Conservation (phyloP, 352 stramenopile species). For the Aphanomyces euteiches region DNA sequence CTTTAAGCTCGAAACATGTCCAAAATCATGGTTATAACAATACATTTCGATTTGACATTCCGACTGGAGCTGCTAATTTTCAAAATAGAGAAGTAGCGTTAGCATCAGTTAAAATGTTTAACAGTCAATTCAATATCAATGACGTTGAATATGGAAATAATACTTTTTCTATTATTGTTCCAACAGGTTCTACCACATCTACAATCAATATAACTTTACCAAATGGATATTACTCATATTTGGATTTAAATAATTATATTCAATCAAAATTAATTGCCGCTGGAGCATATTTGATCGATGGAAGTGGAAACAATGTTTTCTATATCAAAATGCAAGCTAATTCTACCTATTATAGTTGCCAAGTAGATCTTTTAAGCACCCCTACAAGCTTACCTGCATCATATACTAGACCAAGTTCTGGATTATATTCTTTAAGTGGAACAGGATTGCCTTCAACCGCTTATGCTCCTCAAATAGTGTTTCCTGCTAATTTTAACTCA, state of each 20-base stretch:
- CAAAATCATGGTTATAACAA: not conserved
- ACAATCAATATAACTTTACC: constrained; percentile 3
- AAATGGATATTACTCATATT: not conserved
- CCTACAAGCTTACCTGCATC: not conserved
- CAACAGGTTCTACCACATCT: not conserved
- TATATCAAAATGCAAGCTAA: constrained; percentile 3
- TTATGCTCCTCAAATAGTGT: not conserved
- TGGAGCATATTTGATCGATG: not conserved
- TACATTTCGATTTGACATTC: not conserved
- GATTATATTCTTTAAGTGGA: constrained; percentile 9
- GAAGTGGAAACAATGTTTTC: not conserved
- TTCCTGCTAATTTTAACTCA: not conserved
- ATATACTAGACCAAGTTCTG: not conserved
- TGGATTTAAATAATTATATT: not conserved
- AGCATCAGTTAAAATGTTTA: not conserved
- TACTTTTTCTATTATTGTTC: not conserved
- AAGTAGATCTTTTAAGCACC: not conserved
- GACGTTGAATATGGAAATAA: not conserved
- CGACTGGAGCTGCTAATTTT: not conserved
- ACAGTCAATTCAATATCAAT: constrained; percentile 1
- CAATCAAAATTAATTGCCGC: not conserved
- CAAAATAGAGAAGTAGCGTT: not conserved
- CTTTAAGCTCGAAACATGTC: not conserved
- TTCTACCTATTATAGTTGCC: not conserved
- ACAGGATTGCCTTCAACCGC: not conserved